phyloP scores from a whole-genome alignment of 1,139 yeast genomes.

The Candida neerlandica region DNA sequence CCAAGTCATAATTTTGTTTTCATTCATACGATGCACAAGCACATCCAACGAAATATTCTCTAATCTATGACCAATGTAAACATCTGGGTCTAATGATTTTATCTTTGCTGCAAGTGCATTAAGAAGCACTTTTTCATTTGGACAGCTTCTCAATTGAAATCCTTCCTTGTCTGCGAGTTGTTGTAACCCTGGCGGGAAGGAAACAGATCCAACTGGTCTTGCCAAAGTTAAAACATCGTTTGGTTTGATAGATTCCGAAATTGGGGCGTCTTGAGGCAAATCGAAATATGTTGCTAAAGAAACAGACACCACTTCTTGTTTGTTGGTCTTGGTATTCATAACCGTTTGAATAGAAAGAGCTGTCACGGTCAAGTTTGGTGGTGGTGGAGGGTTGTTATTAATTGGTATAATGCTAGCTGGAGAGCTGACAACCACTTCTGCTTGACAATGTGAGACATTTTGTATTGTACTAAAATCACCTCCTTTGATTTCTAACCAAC shows the following conservation, averaged over 20 bases:
- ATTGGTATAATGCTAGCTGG: slow-evolving; percentile 55
- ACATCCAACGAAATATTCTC: slow-evolving; percentile 81
- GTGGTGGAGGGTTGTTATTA: slow-evolving; percentile 57
- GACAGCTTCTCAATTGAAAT: slow-evolving; percentile 56
- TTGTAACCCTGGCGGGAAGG: slow-evolving; percentile 75
- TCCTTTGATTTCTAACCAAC: slow-evolving; percentile 80
- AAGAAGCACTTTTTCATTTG: slow-evolving; percentile 73
- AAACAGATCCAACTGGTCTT: slow-evolving; percentile 65
- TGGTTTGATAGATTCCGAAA: slow-evolving; percentile 57
- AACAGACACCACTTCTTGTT: slow-evolving; percentile 86
- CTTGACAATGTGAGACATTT: slow-evolving; percentile 79
- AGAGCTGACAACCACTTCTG: slow-evolving; percentile 63
- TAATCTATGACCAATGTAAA: slow-evolving; percentile 82
- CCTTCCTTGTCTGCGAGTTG: slow-evolving; percentile 55
- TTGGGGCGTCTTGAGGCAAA: slow-evolving; percentile 74
- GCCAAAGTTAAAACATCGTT: slow-evolving; percentile 66
- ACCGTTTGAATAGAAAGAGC: slow-evolving; percentile 80
- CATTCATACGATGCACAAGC: slow-evolving; percentile 79
- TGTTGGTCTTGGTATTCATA: slow-evolving; percentile 68
- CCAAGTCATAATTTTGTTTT: slow-evolving; percentile 72
- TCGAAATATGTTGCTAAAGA: slow-evolving; percentile 69
- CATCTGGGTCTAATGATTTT: slow-evolving; percentile 83
- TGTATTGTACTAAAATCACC: slow-evolving; percentile 62
- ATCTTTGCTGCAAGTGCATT: slow-evolving; percentile 73
- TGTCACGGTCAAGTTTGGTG: slow-evolving; percentile 62